These are phyloP conservation scores for Anethum foeniculum DNA, from an alignment of 140 eudicot genomes.

Conservation along the genomic window DNA sequence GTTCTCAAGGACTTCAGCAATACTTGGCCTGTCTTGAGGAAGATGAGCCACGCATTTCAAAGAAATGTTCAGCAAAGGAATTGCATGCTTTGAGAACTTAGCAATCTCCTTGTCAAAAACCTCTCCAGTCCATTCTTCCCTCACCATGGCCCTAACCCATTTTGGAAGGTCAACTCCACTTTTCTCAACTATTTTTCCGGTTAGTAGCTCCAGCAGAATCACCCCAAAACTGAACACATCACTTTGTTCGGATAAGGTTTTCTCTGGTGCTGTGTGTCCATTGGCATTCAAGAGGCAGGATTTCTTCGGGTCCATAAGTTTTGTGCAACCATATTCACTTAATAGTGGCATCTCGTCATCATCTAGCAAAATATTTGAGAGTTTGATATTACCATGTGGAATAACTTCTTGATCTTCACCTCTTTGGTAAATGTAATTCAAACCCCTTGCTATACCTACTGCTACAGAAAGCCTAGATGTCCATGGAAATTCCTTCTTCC, in stretches of 20 bases:
- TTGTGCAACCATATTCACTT: constrained; percentile 59
- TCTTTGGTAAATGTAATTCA: constrained; percentile 39
- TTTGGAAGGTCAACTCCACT: constrained; percentile 58
- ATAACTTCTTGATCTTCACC: constrained; percentile 22
- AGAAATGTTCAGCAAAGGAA: constrained; percentile 47
- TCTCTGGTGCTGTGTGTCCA: constrained; percentile 64
- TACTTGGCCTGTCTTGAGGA: constrained; percentile 48
- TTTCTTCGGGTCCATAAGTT: constrained; percentile 36
- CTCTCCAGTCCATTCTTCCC: constrained; percentile 87
- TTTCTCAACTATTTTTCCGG: constrained; percentile 57
- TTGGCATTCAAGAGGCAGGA: constrained; percentile 20
- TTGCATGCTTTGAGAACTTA: constrained; percentile 40
- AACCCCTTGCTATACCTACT: constrained; percentile 56
- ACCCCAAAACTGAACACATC: constrained; percentile 71
- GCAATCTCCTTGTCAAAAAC: constrained; percentile 64
- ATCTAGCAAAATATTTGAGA: constrained; percentile 48
- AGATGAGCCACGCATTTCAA: constrained; percentile 52
- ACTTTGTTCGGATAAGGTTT: constrained; percentile 29
- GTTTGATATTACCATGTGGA: constrained; percentile 71
- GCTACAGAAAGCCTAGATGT: constrained; percentile 46
- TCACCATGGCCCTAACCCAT: constrained; percentile 71
- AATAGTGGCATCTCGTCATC: constrained; percentile 38
- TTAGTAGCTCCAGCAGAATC: constrained; percentile 50
- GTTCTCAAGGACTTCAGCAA: constrained; percentile 56
- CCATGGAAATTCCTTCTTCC: constrained; percentile 53